Evolutionary conservation across 129 eudicot species (phyloP).

Genomic region (Arctium lappa): DNA sequence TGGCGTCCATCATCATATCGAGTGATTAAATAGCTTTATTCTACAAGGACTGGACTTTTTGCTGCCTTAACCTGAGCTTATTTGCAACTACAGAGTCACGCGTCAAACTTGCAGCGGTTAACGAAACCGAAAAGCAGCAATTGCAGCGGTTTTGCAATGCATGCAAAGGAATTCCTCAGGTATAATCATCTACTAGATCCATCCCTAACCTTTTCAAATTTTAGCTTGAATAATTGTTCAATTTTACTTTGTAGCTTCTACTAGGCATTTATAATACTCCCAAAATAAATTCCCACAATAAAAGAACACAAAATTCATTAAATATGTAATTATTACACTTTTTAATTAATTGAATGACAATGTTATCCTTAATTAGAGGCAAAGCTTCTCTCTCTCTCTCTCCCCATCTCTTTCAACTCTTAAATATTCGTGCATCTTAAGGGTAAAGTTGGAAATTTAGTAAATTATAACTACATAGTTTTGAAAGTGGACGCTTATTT

Average conservation of each 20-base stretch:
- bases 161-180: conserved; percentile 99
- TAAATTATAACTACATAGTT: not conserved
- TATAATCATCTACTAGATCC: conserved; percentile 18
- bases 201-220: not conserved
- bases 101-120: conserved; percentile 70
- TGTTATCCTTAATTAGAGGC: not conserved
- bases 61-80: conserved; percentile 18
- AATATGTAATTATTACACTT: not conserved
- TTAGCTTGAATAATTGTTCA: not conserved
- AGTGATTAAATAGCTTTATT: conserved; percentile 5
- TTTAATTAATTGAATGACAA: not conserved
- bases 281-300: not conserved
- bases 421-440: not conserved
- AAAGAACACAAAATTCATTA: not conserved
- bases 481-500: not conserved
- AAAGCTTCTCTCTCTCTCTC: not conserved
- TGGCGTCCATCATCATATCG: not conserved
- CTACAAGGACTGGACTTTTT: not conserved
- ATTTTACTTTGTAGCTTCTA: not conserved
- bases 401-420: not conserved
- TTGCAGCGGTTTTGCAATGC: conserved; percentile 81
- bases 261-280: not conserved
- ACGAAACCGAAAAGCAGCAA: conserved; percentile 59
- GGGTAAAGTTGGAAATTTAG: not conserved
- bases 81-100: conserved; percentile 54